phyloP scores from a whole-genome alignment of 768 basidiomycete genomes.

The Lactarius deliciosus region DNA sequence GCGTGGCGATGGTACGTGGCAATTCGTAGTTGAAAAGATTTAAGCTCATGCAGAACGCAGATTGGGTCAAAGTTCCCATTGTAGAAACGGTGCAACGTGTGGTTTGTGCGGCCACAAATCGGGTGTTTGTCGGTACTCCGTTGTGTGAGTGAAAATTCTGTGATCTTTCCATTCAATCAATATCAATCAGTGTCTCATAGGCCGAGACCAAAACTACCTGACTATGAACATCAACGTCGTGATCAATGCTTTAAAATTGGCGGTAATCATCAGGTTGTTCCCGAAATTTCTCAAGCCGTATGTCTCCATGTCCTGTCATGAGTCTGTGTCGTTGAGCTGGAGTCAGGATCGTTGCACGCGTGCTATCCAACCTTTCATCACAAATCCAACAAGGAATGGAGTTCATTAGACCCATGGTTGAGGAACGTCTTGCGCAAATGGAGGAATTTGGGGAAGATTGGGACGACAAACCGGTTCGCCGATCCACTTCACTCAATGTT shows the following conservation, averaged over 20 bases:
- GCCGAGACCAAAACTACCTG: not conserved
- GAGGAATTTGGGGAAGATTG: slow-evolving; percentile 8
- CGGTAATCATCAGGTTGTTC: not conserved
- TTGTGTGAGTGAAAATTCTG: not conserved
- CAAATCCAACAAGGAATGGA: not conserved
- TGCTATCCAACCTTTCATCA: slow-evolving; percentile 9
- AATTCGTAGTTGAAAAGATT: not conserved
- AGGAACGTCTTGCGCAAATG: not conserved
- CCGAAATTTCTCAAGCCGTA: not conserved
- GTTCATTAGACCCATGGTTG: slow-evolving; percentile 10
- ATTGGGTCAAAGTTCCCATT: not conserved
- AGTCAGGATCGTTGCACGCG: slow-evolving; percentile 1
- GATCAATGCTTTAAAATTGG: not conserved
- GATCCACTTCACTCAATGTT: not conserved
- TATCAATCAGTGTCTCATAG: not conserved
- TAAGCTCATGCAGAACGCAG: not conserved
- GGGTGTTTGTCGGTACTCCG: not conserved
- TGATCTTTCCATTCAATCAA: not conserved
- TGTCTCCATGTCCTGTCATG: not conserved
- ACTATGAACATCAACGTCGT: not conserved
- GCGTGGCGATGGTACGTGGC: not conserved
- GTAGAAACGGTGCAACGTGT: not conserved
- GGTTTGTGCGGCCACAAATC: not conserved
- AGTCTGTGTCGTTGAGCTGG: not conserved
- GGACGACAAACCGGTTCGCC: slow-evolving; percentile 18